Percentiles rank a stretch among this genome's conserved stretches.
These are phyloP conservation scores for Penicillium paradoxum DNA, from an alignment of 495 filamentous ascomycete genomes.

Conservation along the genomic window DNA sequence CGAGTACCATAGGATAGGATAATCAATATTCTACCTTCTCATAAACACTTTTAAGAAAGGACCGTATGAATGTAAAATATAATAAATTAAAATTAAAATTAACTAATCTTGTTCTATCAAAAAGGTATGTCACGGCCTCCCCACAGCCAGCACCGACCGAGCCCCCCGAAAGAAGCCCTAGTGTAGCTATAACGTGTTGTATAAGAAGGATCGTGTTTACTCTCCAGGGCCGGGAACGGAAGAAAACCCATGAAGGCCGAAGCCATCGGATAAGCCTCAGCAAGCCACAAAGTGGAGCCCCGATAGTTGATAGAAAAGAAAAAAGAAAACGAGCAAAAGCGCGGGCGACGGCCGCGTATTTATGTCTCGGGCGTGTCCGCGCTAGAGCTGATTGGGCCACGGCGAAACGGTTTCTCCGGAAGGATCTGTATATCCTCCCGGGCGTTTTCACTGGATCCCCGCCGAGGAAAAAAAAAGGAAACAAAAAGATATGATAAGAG, in stretches of 20 bases:
- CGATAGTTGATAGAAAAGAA: constrained; percentile 10
- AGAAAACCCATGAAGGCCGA: constrained; percentile 18
- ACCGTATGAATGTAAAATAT: not conserved
- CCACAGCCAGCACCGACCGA: constrained; percentile 7
- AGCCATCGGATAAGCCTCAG: constrained; percentile 17
- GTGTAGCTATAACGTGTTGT: constrained; percentile 13
- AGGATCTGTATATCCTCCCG: too few relatives aligned
- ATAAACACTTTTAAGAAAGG: too few relatives aligned
- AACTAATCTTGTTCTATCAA: too few relatives aligned
- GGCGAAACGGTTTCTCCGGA: not conserved
- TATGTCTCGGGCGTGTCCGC: constrained; percentile 4
- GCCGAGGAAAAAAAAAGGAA: too few relatives aligned
- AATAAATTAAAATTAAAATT: not conserved
- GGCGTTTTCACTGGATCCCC: too few relatives aligned
- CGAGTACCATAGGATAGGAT: too few relatives aligned
- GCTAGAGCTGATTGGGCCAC: constrained; percentile 10
- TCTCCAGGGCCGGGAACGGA: constrained; percentile 23
- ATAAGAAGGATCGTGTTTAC: constrained; percentile 14
- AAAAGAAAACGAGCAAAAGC: constrained; percentile 4
- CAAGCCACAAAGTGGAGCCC: constrained; percentile 23
- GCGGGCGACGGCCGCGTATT: not conserved
- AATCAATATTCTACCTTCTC: too few relatives aligned
- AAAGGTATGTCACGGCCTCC: constrained; percentile 11
- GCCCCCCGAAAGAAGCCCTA: constrained; percentile 7
- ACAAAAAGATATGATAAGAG: constrained; percentile 28